Percentiles rank a stretch among this genome's conserved stretches.
Evolutionary conservation across 2,329 filamentous ascomycete species (phyloP).

Genomic region (Pseudogymnoascus sp.): DNA sequence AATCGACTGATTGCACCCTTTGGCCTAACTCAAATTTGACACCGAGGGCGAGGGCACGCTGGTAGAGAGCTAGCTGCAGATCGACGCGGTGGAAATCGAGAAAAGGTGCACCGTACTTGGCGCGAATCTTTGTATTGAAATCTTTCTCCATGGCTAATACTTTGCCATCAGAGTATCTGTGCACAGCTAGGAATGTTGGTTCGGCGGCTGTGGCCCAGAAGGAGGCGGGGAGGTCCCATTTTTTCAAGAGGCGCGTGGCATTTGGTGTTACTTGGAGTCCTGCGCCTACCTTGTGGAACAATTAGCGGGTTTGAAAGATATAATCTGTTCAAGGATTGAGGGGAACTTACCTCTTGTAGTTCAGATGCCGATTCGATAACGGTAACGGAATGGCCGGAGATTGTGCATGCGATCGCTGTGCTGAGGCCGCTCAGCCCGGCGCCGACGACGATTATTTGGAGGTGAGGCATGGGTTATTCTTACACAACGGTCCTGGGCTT

Average conservation of each 20-base stretch:
- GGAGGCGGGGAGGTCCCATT: slow-evolving; percentile 23
- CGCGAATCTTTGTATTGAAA: slow-evolving; percentile 19
- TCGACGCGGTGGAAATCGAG: slow-evolving; percentile 45
- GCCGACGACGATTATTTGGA: slow-evolving; percentile 44
- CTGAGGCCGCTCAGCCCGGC: slow-evolving; percentile 50
- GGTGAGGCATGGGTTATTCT: background rate
- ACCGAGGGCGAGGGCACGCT: slow-evolving; percentile 35
- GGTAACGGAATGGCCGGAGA: slow-evolving; percentile 34
- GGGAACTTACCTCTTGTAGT: slow-evolving; percentile 37
- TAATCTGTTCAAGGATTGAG: slow-evolving; percentile 18
- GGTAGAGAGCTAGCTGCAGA: slow-evolving; percentile 39
- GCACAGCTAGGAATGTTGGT: slow-evolving; percentile 38
- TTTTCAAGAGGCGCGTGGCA: slow-evolving; percentile 21
- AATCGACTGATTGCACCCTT: slow-evolving; percentile 32
- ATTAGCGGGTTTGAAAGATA: slow-evolving; percentile 42
- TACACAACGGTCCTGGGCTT: background rate
- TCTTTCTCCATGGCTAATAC: slow-evolving; percentile 26
- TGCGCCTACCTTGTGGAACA: slow-evolving; percentile 39
- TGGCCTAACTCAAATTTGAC: slow-evolving; percentile 34
- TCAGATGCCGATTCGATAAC: slow-evolving; percentile 38
- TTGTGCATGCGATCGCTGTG: slow-evolving; percentile 28
- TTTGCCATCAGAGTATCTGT: slow-evolving; percentile 44
- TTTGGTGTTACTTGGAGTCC: slow-evolving; percentile 28
- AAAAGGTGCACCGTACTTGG: slow-evolving; percentile 30
- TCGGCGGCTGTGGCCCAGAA: slow-evolving; percentile 24